Conservation (phyloP, 768 basidiomycete species). For the Floccularia luteovirens region DNA sequence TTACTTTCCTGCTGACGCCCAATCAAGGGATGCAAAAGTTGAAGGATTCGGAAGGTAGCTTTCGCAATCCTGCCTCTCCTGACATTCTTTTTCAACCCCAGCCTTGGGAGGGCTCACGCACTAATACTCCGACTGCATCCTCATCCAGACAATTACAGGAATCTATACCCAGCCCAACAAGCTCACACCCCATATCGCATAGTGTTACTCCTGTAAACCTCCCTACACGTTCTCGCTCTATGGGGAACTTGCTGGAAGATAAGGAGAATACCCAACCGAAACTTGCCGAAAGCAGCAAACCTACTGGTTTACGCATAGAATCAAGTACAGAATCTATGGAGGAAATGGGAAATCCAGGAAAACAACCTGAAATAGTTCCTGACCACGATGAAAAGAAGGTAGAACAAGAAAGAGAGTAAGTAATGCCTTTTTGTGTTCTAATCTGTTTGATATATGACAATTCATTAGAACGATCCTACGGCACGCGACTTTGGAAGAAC, state of each 20-base stretch:
- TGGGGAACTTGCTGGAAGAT: conserved; percentile 38
- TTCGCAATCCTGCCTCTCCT: conserved; percentile 71
- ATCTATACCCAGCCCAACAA: conserved; percentile 12
- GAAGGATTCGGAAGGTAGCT: conserved; percentile 20
- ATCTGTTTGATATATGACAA: too few relatives aligned
- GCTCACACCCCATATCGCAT: conserved; percentile 16
- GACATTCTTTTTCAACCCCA: conserved; percentile 40
- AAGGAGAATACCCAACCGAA: conserved; percentile 27
- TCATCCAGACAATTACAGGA: conserved; percentile 26
- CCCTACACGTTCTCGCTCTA: conserved; percentile 47
- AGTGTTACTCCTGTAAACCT: conserved; percentile 31
- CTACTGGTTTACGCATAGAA: too few relatives aligned
- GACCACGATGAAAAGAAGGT: too few relatives aligned
- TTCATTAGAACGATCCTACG: conserved; percentile 44
- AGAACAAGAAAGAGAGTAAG: too few relatives aligned
- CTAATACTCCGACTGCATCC: conserved; percentile 45
- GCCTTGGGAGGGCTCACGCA: conserved; percentile 49
- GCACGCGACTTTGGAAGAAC: conserved; percentile 71
- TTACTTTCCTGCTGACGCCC: background rate
- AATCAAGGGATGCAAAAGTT: conserved; percentile 3
- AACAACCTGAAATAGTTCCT: background rate
- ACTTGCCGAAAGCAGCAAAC: conserved; percentile 2
- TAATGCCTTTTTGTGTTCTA: too few relatives aligned
- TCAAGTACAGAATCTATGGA: conserved; percentile 1
- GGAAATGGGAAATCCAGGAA: background rate